Conservation (phyloP, 768 basidiomycete species). For the Phlebiopsis flavidoalba region DNA sequence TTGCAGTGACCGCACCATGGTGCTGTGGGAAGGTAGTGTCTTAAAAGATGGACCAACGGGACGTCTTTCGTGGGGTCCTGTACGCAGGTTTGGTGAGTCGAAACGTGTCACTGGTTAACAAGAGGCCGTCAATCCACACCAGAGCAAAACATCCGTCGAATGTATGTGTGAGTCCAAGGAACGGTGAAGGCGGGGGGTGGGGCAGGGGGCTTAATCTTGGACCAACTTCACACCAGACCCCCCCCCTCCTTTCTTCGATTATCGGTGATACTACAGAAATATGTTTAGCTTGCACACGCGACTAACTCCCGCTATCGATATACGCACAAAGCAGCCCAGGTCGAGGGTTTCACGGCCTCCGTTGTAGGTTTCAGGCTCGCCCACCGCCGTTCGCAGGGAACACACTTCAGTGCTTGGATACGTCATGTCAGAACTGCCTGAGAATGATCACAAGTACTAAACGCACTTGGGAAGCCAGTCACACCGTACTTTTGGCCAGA, state of each 20-base stretch:
- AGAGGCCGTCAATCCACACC: conserved; percentile 32
- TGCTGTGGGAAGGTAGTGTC: conserved; percentile 98
- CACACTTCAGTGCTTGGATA: conserved; percentile 80
- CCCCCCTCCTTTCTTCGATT: too few species aligned
- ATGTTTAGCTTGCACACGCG: background rate
- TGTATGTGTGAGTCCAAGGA: conserved; percentile 61
- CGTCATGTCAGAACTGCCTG: background rate
- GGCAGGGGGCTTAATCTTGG: conserved; percentile 83
- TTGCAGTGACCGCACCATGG: conserved; percentile 98
- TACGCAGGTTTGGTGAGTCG: background rate
- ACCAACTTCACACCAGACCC: conserved; percentile 77
- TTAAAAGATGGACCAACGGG: too few species aligned
- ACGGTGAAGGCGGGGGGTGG: conserved; percentile 65
- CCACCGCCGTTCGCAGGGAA: conserved; percentile 72
- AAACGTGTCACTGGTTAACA: background rate
- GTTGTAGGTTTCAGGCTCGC: conserved; percentile 57
- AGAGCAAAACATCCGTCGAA: conserved; percentile 76
- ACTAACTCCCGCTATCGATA: background rate
- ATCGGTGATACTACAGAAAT: conserved; percentile 51
- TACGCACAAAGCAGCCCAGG: conserved; percentile 68
- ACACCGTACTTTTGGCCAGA: conserved; percentile 79
- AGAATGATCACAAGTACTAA: background rate
- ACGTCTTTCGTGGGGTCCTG: conserved; percentile 75
- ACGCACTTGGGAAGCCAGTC: conserved; percentile 82
- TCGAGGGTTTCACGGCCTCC: conserved; percentile 78